Conservation (phyloP, 441 rosid species). For the Lepidium campestre region DNA sequence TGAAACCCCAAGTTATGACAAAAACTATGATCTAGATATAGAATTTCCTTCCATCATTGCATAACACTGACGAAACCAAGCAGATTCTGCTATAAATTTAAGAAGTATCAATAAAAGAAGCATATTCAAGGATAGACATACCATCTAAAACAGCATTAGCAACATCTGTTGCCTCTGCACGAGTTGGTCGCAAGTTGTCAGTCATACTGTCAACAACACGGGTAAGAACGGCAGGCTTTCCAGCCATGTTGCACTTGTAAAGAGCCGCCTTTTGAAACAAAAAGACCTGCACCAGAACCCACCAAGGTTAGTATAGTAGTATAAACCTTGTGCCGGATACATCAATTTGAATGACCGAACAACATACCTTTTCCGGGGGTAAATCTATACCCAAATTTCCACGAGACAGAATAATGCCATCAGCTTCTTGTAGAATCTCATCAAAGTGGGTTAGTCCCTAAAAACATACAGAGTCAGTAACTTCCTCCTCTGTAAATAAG, state of each 20-base stretch:
- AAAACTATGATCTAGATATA: background rate
- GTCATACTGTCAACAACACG: conserved; percentile 99
- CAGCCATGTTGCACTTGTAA: conserved; percentile 98
- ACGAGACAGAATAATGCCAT: conserved; percentile 96
- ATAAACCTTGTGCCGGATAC: background rate
- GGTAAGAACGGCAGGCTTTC: conserved; percentile 94
- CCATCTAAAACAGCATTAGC: conserved; percentile 99
- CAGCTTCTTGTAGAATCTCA: conserved; percentile 97
- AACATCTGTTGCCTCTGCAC: conserved; percentile 99
- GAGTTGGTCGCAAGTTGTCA: conserved; percentile 92
- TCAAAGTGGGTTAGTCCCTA: conserved; percentile 96
- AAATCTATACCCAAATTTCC: conserved; percentile 98
- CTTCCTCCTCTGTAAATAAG: background rate
- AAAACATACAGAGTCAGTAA: background rate
- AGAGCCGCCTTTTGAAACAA: conserved; percentile 95
- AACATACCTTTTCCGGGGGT: conserved; percentile 91
- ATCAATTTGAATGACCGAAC: background rate
- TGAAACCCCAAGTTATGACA: background rate
- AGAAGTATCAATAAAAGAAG: background rate
- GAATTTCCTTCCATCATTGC: background rate
- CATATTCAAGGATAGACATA: conserved; percentile 9
- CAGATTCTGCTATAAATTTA: conserved; percentile 1
- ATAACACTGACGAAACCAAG: background rate
- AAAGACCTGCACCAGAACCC: conserved; percentile 53
- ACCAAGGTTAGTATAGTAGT: background rate